Percentiles rank a stretch among this genome's conserved stretches.
Conservation (phyloP, 2,329 filamentous ascomycete genomes). For the Hymenoscyphus repandus region DNA sequence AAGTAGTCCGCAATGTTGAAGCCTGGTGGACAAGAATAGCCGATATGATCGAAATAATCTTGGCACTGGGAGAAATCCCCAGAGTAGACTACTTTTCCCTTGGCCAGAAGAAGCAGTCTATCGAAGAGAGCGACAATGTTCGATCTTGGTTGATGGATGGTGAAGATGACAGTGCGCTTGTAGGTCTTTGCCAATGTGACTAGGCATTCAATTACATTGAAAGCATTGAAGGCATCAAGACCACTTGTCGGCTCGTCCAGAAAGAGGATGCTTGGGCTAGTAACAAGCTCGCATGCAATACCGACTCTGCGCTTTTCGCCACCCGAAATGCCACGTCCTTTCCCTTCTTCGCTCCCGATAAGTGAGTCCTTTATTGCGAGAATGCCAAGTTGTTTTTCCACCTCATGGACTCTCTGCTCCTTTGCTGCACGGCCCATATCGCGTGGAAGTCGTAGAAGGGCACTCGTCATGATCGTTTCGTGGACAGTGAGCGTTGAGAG, state of each 20-base stretch:
- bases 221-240: constrained; percentile 93
- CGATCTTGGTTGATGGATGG: constrained; percentile 94
- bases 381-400: constrained; percentile 94
- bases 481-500: constrained; percentile 93
- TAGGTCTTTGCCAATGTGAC: constrained; percentile 94
- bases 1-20: constrained; percentile 99
- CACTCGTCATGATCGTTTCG: constrained; percentile 94
- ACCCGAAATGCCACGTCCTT: constrained; percentile 90
- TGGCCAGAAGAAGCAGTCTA: constrained; percentile 82
- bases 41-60: constrained; percentile 84
- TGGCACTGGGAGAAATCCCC: constrained; percentile 87
- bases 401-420: constrained; percentile 83
- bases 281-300: constrained; percentile 96
- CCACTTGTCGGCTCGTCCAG: constrained; percentile 96
- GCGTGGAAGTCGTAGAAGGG: constrained; percentile 81
- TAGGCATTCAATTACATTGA: constrained; percentile 94
- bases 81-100: constrained; percentile 87
- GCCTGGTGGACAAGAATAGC: constrained; percentile 88
- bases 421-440: constrained; percentile 88
- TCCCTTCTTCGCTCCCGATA: constrained; percentile 93
- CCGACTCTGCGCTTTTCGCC: constrained; percentile 95
- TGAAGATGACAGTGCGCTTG: constrained; percentile 95
- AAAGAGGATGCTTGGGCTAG: constrained; percentile 94
- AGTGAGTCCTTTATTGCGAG: constrained; percentile 89
- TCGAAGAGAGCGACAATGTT: constrained; percentile 98